Conservation (phyloP, 345 rosid genomes). For the Eucalyptus camaldulensis region DNA sequence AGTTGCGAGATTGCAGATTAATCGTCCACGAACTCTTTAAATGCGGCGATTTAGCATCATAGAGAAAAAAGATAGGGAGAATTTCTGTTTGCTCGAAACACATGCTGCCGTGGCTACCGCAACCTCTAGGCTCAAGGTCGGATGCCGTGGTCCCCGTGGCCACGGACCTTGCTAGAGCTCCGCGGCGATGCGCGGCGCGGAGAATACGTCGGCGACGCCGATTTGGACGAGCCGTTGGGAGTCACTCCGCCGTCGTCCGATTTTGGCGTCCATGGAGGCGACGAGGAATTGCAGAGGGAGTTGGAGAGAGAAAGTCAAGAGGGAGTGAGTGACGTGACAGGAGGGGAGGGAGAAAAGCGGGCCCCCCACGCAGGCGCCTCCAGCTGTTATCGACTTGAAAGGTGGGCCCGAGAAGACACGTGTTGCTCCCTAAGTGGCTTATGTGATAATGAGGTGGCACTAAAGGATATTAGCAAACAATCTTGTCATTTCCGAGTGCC, state of each 20-base stretch:
- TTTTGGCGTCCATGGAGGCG: background rate
- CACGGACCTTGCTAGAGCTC: background rate
- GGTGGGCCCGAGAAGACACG: no score
- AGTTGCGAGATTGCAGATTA: background rate
- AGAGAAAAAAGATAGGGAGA: background rate
- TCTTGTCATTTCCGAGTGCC: background rate
- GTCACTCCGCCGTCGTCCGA: background rate
- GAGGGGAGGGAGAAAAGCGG: background rate
- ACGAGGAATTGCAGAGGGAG: background rate
- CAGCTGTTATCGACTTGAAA: no score
- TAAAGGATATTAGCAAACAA: background rate
- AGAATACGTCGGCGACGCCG: background rate
- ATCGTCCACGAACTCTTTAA: background rate
- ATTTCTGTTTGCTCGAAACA: background rate
- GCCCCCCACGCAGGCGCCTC: background rate
- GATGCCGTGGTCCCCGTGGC: background rate
- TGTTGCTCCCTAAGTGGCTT: no score
- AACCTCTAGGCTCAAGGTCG: background rate
- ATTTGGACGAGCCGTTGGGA: background rate
- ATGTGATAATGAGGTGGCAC: no score
- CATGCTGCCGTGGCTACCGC: background rate
- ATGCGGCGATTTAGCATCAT: background rate
- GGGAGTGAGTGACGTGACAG: background rate
- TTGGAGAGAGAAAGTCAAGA: background rate
- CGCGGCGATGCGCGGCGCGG: background rate